Evolutionary conservation across 1,139 yeast species (phyloP).

Genomic region (Hanseniaspora sp.): DNA sequence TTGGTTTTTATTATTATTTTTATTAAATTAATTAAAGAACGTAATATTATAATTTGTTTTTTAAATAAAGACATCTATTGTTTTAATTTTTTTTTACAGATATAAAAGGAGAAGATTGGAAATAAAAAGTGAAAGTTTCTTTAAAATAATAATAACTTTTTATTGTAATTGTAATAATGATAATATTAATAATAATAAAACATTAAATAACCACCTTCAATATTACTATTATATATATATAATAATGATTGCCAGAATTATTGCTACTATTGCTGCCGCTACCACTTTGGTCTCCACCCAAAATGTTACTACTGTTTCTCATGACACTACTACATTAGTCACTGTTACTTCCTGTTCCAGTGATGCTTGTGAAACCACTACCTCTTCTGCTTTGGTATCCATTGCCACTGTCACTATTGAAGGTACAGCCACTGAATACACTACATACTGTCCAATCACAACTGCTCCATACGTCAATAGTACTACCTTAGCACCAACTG

Average conservation of each 20-base stretch:
- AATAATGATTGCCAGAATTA: slow-evolving; percentile 24
- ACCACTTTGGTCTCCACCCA: slow-evolving; percentile 30
- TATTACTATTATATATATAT: not conserved
- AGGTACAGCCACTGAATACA: slow-evolving; percentile 28
- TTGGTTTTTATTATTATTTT: not conserved
- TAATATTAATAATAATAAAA: not conserved
- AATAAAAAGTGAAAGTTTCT: too few species aligned
- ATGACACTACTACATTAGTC: slow-evolving; percentile 33
- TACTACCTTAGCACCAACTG: too few species aligned
- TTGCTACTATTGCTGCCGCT: slow-evolving; percentile 28
- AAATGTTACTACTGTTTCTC: slow-evolving; percentile 31
- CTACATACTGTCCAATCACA: slow-evolving; percentile 31
- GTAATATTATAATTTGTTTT: too few species aligned
- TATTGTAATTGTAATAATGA: too few species aligned
- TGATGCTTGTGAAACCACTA: slow-evolving; percentile 28
- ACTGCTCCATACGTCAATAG: too few species aligned
- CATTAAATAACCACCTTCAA: not conserved
- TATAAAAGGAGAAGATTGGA: too few species aligned
- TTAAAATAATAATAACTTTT: too few species aligned
- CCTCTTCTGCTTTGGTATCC: slow-evolving; percentile 30
- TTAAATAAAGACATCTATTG: too few species aligned
- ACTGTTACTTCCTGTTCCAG: slow-evolving; percentile 42
- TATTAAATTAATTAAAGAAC: too few species aligned
- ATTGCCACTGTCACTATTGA: slow-evolving; percentile 30
- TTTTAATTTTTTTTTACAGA: too few species aligned